phyloP scores from a whole-genome alignment of 75 land plant genomes.

The Cryptomeria japonica region DNA sequence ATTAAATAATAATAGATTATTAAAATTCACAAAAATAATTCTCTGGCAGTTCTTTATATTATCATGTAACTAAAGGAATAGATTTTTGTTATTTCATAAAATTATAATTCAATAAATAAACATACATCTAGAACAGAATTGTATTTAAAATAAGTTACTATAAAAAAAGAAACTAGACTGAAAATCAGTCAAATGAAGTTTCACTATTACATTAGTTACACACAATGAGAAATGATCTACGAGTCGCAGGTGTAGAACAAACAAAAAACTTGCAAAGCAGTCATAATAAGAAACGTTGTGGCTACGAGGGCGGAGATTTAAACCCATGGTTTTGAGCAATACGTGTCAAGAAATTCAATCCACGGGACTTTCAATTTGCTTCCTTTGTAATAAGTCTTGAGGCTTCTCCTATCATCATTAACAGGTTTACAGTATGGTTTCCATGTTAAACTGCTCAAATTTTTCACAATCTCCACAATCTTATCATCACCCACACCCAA shows the following conservation, averaged over 20 bases:
- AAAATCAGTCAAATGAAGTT: too few species aligned
- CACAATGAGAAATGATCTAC: neutral
- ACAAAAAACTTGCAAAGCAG: neutral
- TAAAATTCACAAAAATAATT: too few species aligned
- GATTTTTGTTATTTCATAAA: too few species aligned
- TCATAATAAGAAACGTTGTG: neutral
- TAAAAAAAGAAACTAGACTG: too few species aligned
- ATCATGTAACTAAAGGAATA: too few species aligned
- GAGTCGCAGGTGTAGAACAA: constrained; percentile 1
- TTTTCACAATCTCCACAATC: constrained; percentile 54
- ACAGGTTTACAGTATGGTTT: neutral
- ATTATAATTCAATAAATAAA: too few species aligned
- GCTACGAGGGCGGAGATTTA: neutral
- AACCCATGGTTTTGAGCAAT: neutral
- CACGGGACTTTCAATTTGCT: neutral
- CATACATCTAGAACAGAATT: too few species aligned
- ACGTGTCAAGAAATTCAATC: neutral
- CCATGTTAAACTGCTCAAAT: constrained; percentile 18
- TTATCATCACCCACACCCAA: constrained; percentile 52
- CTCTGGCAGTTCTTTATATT: too few species aligned
- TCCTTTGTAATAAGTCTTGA: neutral
- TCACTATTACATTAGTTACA: too few species aligned
- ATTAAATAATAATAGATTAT: too few species aligned
- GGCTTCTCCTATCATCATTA: neutral
- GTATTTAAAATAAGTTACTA: too few species aligned